phyloP scores from a whole-genome alignment of 139 green algal species.

The Chlamydomonas sphaeroides region DNA sequence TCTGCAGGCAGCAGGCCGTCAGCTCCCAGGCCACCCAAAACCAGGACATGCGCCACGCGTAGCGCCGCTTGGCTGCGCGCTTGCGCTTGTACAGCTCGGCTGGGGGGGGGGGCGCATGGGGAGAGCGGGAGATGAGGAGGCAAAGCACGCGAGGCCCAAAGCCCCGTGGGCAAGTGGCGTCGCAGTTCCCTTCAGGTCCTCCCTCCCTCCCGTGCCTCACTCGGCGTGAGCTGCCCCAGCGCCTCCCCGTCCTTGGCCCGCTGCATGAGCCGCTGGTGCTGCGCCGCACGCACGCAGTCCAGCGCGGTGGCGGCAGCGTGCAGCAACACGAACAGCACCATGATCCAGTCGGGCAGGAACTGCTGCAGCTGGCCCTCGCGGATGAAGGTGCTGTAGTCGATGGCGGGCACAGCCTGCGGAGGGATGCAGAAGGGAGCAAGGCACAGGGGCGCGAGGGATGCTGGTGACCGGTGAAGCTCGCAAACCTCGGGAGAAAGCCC shows the following conservation, averaged over 20 bases:
- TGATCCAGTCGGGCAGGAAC: constrained; percentile 55
- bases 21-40: constrained; percentile 55
- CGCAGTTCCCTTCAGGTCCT: too few species aligned
- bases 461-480: too few species aligned
- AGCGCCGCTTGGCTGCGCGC: constrained; percentile 40
- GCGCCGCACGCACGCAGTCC: constrained; percentile 24
- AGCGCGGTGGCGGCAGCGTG: constrained; percentile 19
- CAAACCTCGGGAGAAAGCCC: too few species aligned
- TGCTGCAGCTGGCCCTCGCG: not conserved
- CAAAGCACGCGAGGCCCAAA: too few species aligned
- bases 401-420: constrained; percentile 39
- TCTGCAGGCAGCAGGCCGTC: constrained; percentile 17
- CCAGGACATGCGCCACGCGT: constrained; percentile 7
- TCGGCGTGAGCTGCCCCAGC: constrained; percentile 23
- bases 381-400: constrained; percentile 52
- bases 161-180: too few species aligned
- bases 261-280: constrained; percentile 30
- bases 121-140: too few species aligned
- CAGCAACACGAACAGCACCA: constrained; percentile 42
- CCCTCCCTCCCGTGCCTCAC: not conserved
- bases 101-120: not conserved
- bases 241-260: constrained; percentile 16
- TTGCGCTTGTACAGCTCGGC: constrained; percentile 43
- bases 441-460: not conserved
- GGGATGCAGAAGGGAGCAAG: not conserved